phyloP scores from a whole-genome alignment of 148 eudicot genomes.

The Rhododendron ferrugineum region DNA sequence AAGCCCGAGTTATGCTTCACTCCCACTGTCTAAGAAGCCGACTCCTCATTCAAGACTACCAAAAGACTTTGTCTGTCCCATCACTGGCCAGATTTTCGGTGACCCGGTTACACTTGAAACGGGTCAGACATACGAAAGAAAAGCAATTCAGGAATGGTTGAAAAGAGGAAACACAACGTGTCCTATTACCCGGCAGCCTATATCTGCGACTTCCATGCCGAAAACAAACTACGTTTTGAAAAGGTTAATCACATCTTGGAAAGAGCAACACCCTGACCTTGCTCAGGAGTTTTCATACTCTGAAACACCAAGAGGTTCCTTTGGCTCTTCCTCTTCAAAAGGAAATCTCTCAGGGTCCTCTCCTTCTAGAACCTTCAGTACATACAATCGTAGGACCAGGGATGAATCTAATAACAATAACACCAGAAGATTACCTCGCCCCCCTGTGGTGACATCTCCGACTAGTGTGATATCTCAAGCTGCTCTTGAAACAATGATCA shows the following conservation, averaged over 20 bases:
- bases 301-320: conserved; percentile 31
- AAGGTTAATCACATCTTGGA: conserved; percentile 51
- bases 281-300: conserved; percentile 36
- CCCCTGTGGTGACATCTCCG: conserved; percentile 29
- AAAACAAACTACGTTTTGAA: conserved; percentile 53
- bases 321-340: conserved; percentile 13
- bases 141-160: conserved; percentile 60
- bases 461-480: conserved; percentile 56
- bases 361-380: conserved; percentile 17
- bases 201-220: conserved; percentile 32
- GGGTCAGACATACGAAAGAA: conserved; percentile 57
- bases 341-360: conserved; percentile 16
- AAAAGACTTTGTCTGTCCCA: conserved; percentile 60
- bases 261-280: conserved; percentile 46
- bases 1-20: conserved; percentile 29
- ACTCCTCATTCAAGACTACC: conserved; percentile 44
- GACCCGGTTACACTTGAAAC: conserved; percentile 59
- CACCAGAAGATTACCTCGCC: conserved; percentile 30
- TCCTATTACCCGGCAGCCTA: conserved; percentile 53
- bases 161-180: conserved; percentile 55
- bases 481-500: conserved; percentile 39
- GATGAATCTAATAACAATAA: conserved; percentile 10
- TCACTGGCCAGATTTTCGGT: conserved; percentile 40
- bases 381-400: conserved; percentile 8
- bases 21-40: conserved; percentile 30